A percentile compares a stretch with the other conserved stretches of the same genome.
Conservation (phyloP, 2,329 filamentous ascomycete species). For the Alternaria longipes region DNA sequence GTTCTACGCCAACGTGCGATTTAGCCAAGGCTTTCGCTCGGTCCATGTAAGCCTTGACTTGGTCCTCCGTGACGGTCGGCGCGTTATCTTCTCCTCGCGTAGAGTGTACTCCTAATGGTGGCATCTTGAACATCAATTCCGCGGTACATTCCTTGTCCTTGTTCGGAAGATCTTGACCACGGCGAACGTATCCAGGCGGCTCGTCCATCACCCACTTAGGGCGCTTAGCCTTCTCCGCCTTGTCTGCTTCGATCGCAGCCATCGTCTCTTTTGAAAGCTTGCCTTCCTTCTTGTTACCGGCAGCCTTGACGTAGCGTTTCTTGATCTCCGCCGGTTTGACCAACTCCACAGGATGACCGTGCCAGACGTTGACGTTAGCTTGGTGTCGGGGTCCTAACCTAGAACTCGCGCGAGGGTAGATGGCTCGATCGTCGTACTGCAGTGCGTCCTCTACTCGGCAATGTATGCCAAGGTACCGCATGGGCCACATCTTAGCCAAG, state of each 20-base stretch:
- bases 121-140: constrained; percentile 80
- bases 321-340: constrained; percentile 89
- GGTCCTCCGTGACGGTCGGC: constrained; percentile 59
- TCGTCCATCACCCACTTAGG: constrained; percentile 96
- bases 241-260: constrained; percentile 83
- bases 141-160: constrained; percentile 80
- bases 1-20: constrained; percentile 71
- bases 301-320: constrained; percentile 72
- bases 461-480: constrained; percentile 93
- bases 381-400: constrained; percentile 91
- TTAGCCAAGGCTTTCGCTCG: constrained; percentile 71
- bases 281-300: constrained; percentile 74
- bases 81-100: constrained; percentile 57
- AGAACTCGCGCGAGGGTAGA: constrained; percentile 94
- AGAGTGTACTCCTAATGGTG: constrained; percentile 60
- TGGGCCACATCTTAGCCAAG: constrained; percentile 94
- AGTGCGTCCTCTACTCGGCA: constrained; percentile 94
- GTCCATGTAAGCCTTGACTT: constrained; percentile 80
- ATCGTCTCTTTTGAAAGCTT: constrained; percentile 82
- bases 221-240: constrained; percentile 77
- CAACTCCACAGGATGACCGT: constrained; percentile 85
- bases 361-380: constrained; percentile 85
- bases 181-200: constrained; percentile 82
- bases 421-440: constrained; percentile 91
- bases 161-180: constrained; percentile 80